Evolutionary conservation across 2,329 filamentous ascomycete species (phyloP).

Genomic region (Alternaria alternata): DNA sequence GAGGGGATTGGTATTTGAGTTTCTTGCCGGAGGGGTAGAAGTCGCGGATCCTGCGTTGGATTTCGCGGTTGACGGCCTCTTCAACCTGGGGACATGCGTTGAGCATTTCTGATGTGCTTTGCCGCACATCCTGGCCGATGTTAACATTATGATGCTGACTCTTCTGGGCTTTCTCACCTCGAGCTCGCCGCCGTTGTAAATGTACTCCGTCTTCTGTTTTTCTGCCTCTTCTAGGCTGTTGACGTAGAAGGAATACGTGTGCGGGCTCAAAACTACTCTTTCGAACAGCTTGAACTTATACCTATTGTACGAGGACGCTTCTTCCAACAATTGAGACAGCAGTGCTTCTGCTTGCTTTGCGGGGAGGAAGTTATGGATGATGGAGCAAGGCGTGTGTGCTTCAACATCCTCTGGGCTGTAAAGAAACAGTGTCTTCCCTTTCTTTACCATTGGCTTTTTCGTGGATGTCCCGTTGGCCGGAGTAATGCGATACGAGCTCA

Average conservation of each 20-base stretch:
- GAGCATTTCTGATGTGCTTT: conserved; percentile 76
- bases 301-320: conserved; percentile 74
- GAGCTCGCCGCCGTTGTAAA: conserved; percentile 83
- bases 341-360: conserved; percentile 74
- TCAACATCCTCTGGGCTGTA: conserved; percentile 84
- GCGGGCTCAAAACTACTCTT: conserved; percentile 82
- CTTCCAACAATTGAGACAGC: conserved; percentile 76
- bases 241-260: conserved; percentile 85
- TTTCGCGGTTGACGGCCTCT: conserved; percentile 77
- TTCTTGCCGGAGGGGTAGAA: conserved; percentile 75
- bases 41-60: conserved; percentile 72
- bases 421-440: conserved; percentile 82
- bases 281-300: conserved; percentile 88
- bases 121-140: conserved; percentile 68
- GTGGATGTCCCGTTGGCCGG: conserved; percentile 3
- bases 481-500: conserved; percentile 37
- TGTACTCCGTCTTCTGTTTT: conserved; percentile 78
- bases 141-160: conserved; percentile 3
- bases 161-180: conserved; percentile 55
- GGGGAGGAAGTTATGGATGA: conserved; percentile 90
- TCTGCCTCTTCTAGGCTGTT: conserved; percentile 74
- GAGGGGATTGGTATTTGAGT: conserved; percentile 77
- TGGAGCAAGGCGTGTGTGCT: conserved; percentile 84
- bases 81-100: conserved; percentile 75
- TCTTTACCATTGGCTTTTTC: conserved; percentile 68